A percentile compares a stretch with the other conserved stretches of the same genome.
phyloP scores from a whole-genome alignment of 257 asterid species.

The Penstemon barbatus region DNA sequence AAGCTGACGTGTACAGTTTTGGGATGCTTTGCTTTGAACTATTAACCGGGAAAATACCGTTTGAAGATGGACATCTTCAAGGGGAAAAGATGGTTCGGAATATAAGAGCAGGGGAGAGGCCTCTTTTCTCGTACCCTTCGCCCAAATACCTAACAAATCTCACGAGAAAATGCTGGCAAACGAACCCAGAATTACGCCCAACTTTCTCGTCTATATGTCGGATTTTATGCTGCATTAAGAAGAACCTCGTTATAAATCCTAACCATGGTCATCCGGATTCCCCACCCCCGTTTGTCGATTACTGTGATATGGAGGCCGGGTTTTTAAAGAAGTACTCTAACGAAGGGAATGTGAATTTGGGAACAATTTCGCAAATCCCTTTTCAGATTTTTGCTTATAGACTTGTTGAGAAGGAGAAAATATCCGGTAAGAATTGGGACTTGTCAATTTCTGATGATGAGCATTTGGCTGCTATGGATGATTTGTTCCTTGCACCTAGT shows the following conservation, averaged over 20 bases:
- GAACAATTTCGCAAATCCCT: constrained; percentile 64
- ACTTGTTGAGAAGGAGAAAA: constrained; percentile 62
- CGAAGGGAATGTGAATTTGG: constrained; percentile 34
- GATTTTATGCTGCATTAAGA: constrained; percentile 73
- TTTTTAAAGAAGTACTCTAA: constrained; percentile 47
- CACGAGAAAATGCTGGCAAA: constrained; percentile 85
- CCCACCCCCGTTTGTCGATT: constrained; percentile 82
- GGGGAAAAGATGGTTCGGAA: constrained; percentile 77
- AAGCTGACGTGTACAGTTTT: constrained; percentile 84
- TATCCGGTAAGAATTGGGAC: constrained; percentile 51
- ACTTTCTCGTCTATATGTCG: constrained; percentile 74
- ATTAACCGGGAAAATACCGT: constrained; percentile 77
- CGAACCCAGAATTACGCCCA: constrained; percentile 59
- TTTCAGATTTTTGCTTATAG: constrained; percentile 73
- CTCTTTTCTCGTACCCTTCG: constrained; percentile 75
- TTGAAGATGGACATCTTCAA: constrained; percentile 68
- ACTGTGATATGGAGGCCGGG: constrained; percentile 65
- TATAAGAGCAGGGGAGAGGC: constrained; percentile 80
- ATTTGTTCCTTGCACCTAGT: constrained; percentile 54
- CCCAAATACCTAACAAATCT: constrained; percentile 71
- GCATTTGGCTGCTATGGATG: constrained; percentile 62
- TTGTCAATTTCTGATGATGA: constrained; percentile 50
- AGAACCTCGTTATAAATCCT: constrained; percentile 62
- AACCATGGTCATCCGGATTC: constrained; percentile 82
- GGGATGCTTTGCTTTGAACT: constrained; percentile 87